Conservation (phyloP, 345 rosid species). For the Aquilaria sinensis region DNA sequence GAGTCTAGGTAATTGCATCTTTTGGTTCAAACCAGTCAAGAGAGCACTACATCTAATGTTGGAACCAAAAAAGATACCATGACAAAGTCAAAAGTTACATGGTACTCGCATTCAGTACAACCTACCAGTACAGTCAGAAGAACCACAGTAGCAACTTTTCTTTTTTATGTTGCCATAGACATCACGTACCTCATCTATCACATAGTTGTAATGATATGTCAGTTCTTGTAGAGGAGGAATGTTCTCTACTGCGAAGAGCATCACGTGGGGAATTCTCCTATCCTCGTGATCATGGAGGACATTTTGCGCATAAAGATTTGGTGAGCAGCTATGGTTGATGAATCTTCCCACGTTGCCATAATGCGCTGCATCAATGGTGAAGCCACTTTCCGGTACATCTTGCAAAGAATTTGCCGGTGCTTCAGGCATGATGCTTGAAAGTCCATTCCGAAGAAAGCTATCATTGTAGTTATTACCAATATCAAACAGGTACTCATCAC, state of each 20-base stretch:
- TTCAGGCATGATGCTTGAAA: slow-evolving; percentile 42
- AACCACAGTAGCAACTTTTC: slow-evolving; percentile 73
- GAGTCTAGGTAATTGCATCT: too few relatives aligned
- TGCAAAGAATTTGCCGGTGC: slow-evolving; percentile 20
- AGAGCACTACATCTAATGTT: too few relatives aligned
- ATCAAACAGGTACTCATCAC: slow-evolving; percentile 83
- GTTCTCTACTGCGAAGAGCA: slow-evolving; percentile 80
- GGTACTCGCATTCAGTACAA: slow-evolving; percentile 40
- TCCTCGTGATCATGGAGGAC: slow-evolving; percentile 76
- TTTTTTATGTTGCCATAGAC: slow-evolving; percentile 61
- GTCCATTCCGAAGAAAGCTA: slow-evolving; percentile 34
- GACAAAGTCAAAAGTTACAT: background rate
- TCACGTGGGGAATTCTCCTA: slow-evolving; percentile 75
- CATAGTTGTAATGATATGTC: slow-evolving; percentile 73
- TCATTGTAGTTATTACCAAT: slow-evolving; percentile 50
- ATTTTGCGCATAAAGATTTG: slow-evolving; percentile 85
- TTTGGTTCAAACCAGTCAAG: too few relatives aligned
- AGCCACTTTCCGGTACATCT: slow-evolving; percentile 36
- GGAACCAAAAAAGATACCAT: background rate
- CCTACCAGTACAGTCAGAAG: slow-evolving; percentile 68
- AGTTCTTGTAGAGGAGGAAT: slow-evolving; percentile 90
- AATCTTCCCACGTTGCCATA: slow-evolving; percentile 78
- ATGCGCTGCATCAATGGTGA: slow-evolving; percentile 79
- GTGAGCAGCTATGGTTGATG: slow-evolving; percentile 90
- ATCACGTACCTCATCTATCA: slow-evolving; percentile 54